Evolutionary conservation across 2,329 filamentous ascomycete species (phyloP).

Genomic region (Lasiodiplodia hormozganensis): DNA sequence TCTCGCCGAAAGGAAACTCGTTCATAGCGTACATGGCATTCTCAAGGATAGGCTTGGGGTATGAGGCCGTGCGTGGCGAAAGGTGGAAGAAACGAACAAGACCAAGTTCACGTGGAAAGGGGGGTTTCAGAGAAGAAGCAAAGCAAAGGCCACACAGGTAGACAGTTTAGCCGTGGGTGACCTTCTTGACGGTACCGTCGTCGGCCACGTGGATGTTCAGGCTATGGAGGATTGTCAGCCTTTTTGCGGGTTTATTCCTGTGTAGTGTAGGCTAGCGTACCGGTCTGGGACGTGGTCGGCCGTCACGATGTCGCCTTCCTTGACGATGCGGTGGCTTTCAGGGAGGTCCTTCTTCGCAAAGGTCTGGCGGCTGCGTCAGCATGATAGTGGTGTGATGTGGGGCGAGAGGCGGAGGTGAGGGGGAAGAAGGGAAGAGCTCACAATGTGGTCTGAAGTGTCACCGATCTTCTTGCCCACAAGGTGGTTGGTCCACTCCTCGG

Average conservation of each 20-base stretch:
- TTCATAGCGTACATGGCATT: background rate
- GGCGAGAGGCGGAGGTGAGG: background rate
- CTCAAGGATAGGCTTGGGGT: background rate
- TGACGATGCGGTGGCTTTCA: constrained; percentile 54
- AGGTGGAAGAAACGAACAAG: too few species aligned
- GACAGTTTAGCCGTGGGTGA: constrained; percentile 50
- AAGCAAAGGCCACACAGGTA: background rate
- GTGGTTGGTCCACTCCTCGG: constrained; percentile 55
- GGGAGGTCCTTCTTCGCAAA: constrained; percentile 59
- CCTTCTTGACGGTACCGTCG: constrained; percentile 57
- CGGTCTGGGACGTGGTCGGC: constrained; percentile 57
- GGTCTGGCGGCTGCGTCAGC: constrained; percentile 43
- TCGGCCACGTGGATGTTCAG: constrained; percentile 58
- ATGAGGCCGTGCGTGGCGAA: background rate
- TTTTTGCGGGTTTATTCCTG: background rate
- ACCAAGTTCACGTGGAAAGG: background rate
- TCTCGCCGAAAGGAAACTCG: background rate
- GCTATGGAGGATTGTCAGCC: constrained; percentile 30
- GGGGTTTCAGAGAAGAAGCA: constrained; percentile 30
- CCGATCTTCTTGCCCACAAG: constrained; percentile 61
- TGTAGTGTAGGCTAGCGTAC: constrained; percentile 32
- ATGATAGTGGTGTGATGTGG: background rate
- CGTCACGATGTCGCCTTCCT: constrained; percentile 54
- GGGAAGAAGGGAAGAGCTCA: constrained; percentile 35
- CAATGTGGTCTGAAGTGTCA: constrained; percentile 53